Percentiles rank a stretch among this genome's conserved stretches.
Evolutionary conservation across 306 rosid genomes (phyloP).

Genomic region (Quercus berberidifolia): DNA sequence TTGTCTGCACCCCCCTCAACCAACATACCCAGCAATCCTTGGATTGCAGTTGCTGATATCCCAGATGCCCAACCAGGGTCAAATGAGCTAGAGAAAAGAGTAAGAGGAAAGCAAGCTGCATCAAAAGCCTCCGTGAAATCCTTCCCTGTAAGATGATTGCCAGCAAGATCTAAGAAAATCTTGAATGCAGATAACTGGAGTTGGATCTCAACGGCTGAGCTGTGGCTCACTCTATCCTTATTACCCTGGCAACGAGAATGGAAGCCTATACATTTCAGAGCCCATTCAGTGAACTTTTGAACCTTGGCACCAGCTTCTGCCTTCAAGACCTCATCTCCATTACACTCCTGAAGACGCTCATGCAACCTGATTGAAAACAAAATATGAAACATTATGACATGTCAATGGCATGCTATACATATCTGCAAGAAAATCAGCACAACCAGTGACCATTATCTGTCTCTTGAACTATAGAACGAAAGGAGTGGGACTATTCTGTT

Average conservation of each 20-base stretch:
- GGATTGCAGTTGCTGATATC: constrained; percentile 71
- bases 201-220: constrained; percentile 65
- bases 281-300: constrained; percentile 91
- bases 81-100: constrained; percentile 82
- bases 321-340: constrained; percentile 83
- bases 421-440: constrained; percentile 11
- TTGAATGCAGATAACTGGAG: constrained; percentile 83
- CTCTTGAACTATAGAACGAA: not conserved
- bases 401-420: constrained; percentile 5
- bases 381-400: not conserved
- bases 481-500: not conserved
- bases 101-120: constrained; percentile 90
- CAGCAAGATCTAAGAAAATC: constrained; percentile 77
- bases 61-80: constrained; percentile 87
- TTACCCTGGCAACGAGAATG: constrained; percentile 67
- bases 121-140: constrained; percentile 95
- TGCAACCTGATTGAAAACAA: constrained; percentile 52
- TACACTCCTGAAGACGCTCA: constrained; percentile 89
- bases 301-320: constrained; percentile 85
- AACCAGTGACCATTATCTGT: not conserved
- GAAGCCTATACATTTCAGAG: constrained; percentile 79
- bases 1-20: constrained; percentile 94
- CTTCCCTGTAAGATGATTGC: constrained; percentile 81
- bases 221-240: constrained; percentile 45
- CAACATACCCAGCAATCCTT: constrained; percentile 73